A percentile compares a stretch with the other conserved stretches of the same genome.
Evolutionary conservation across 495 filamentous ascomycete species (phyloP).

Genomic region (Tuber microsphaerosporum): DNA sequence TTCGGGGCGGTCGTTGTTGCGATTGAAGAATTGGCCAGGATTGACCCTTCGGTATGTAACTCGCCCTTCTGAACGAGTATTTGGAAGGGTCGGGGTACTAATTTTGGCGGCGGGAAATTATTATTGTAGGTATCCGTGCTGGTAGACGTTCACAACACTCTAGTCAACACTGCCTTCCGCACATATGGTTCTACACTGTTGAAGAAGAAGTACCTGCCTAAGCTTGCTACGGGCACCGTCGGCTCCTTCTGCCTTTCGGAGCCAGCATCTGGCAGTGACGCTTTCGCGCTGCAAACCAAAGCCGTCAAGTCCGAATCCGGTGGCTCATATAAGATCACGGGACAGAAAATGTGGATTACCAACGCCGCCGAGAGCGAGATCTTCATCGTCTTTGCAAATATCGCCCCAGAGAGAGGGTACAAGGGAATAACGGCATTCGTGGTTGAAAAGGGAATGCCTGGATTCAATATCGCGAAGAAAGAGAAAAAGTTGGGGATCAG

Average conservation of each 20-base stretch:
- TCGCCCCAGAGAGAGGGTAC: slow-evolving; percentile 81
- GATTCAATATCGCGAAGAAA: slow-evolving; percentile 96
- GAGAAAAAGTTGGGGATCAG: slow-evolving; percentile 98
- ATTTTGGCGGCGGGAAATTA: slow-evolving; percentile 2
- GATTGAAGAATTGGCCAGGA: slow-evolving; percentile 90
- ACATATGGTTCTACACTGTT: slow-evolving; percentile 70
- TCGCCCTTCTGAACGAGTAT: not conserved
- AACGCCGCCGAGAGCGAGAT: slow-evolving; percentile 88
- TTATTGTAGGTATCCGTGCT: slow-evolving; percentile 38
- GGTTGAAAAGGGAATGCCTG: slow-evolving; percentile 78
- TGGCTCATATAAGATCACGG: slow-evolving; percentile 76
- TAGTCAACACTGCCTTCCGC: slow-evolving; percentile 88
- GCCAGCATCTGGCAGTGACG: slow-evolving; percentile 86
- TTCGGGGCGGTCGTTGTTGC: slow-evolving; percentile 93
- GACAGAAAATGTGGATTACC: slow-evolving; percentile 99
- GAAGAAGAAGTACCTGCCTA: slow-evolving; percentile 79
- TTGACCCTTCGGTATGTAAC: slow-evolving; percentile 81
- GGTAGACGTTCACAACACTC: slow-evolving; percentile 68
- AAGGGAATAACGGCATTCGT: slow-evolving; percentile 95
- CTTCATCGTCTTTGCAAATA: slow-evolving; percentile 97
- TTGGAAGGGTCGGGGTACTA: not conserved
- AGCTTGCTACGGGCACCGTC: slow-evolving; percentile 79
- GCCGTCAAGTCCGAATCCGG: slow-evolving; percentile 64
- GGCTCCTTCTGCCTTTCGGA: slow-evolving; percentile 96
- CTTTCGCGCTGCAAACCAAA: slow-evolving; percentile 87